A percentile compares a stretch with the other conserved stretches of the same genome.
These are phyloP conservation scores for Claviceps humidiphila DNA, from an alignment of 2,329 filamentous ascomycete genomes.

Conservation along the genomic window DNA sequence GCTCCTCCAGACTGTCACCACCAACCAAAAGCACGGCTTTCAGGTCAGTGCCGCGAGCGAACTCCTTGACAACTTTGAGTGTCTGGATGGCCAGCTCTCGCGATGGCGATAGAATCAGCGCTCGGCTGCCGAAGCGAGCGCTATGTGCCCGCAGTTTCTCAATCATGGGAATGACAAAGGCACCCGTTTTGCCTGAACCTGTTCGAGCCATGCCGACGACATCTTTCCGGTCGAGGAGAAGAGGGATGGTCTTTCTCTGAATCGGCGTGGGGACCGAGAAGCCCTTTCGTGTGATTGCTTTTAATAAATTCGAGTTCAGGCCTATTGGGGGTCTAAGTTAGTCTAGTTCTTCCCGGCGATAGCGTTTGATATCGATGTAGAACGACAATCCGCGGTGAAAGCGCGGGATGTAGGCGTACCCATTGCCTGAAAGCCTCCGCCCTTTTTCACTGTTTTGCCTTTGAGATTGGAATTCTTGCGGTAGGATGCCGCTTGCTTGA, in stretches of 20 bases:
- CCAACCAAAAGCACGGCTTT: conserved; percentile 84
- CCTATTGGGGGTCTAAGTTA: conserved; percentile 26
- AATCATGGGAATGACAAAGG: conserved; percentile 97
- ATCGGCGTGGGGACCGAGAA: conserved; percentile 96
- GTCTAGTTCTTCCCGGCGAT: background rate
- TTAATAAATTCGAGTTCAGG: conserved; percentile 68
- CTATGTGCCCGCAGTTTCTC: conserved; percentile 84
- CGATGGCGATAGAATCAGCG: conserved; percentile 80
- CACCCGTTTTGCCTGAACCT: conserved; percentile 96
- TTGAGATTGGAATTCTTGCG: conserved; percentile 72
- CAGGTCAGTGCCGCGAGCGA: conserved; percentile 79
- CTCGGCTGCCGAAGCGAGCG: conserved; percentile 71
- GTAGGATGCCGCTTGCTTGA: conserved; percentile 76
- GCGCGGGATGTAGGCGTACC: conserved; percentile 28
- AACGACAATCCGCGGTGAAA: background rate
- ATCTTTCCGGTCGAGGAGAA: conserved; percentile 81
- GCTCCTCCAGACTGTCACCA: conserved; percentile 90
- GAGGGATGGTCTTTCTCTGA: conserved; percentile 88
- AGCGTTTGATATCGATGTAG: background rate
- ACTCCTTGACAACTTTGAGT: conserved; percentile 89
- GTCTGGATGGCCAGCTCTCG: conserved; percentile 92
- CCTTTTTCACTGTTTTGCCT: conserved; percentile 80
- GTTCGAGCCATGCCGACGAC: conserved; percentile 98
- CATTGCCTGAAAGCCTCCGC: conserved; percentile 95
- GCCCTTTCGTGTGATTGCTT: conserved; percentile 85